These are phyloP conservation scores for Taphrina sp. DNA, from an alignment of 1,139 yeast species.

Conservation along the genomic window DNA sequence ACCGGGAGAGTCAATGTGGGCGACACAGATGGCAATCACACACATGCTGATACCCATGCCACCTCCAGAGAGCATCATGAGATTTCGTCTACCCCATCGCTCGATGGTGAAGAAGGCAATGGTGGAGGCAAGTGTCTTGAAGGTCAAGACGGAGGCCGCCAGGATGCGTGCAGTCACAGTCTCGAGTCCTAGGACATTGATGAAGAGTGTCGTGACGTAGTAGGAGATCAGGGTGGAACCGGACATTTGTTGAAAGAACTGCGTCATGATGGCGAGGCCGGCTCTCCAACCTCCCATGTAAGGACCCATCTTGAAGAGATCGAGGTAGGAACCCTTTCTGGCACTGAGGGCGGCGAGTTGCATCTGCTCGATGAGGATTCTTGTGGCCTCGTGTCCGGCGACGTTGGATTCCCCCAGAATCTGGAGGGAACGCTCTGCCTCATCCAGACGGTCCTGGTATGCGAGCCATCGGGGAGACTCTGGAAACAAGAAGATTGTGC, in stretches of 20 bases:
- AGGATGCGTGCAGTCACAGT: conserved; percentile 72
- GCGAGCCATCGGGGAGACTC: conserved; percentile 57
- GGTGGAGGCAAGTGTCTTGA: conserved; percentile 70
- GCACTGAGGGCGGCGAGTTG: conserved; percentile 76
- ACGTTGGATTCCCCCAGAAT: conserved; percentile 46
- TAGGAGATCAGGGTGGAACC: conserved; percentile 71
- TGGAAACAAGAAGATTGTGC: conserved; percentile 43
- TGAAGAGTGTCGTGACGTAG: conserved; percentile 31
- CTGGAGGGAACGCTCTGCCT: conserved; percentile 53
- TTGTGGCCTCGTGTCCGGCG: conserved; percentile 52
- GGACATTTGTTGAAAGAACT: conserved; percentile 85
- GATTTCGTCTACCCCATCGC: conserved; percentile 84
- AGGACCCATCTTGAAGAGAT: conserved; percentile 55
- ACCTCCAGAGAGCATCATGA: conserved; percentile 71
- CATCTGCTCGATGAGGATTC: conserved; percentile 76
- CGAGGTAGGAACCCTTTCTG: conserved; percentile 54
- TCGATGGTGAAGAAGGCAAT: conserved; percentile 93
- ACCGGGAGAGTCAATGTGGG: conserved; percentile 15
- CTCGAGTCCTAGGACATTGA: conserved; percentile 88
- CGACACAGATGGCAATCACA: conserved; percentile 23
- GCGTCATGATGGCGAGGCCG: conserved; percentile 86
- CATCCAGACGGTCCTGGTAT: conserved; percentile 48
- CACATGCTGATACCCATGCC: conserved; percentile 61
- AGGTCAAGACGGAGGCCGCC: conserved; percentile 84
- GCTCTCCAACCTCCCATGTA: conserved; percentile 68